These are phyloP conservation scores for Paecilomyces variotii DNA, from an alignment of 2,329 filamentous ascomycete genomes.

Conservation along the genomic window DNA sequence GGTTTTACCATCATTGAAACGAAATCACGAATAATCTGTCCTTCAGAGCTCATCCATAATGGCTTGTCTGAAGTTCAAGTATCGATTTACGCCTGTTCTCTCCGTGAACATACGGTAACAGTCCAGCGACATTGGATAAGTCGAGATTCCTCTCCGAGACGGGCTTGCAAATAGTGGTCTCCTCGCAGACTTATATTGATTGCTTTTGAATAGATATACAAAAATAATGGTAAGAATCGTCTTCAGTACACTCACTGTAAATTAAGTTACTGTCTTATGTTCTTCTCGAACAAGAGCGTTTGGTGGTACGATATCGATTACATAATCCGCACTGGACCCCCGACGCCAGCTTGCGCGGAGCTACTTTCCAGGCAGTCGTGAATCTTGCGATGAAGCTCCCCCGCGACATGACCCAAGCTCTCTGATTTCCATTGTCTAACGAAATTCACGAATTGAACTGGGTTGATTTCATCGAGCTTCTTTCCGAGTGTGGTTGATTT, in stretches of 20 bases:
- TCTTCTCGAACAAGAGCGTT: not conserved
- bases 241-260: not conserved
- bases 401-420: constrained; percentile 7
- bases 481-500: not conserved
- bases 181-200: not conserved
- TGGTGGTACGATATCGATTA: constrained; percentile 5
- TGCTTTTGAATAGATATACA: not conserved
- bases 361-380: constrained; percentile 3
- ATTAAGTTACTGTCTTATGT: not conserved
- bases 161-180: not conserved
- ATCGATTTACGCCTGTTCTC: not conserved
- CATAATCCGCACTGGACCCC: constrained; percentile 8
- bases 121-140: not conserved
- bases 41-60: not conserved
- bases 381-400: constrained; percentile 2
- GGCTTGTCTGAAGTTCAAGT: not conserved
- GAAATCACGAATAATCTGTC: no score
- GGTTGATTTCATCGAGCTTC: not conserved
- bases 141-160: not conserved
- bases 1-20: no score
- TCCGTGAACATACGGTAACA: not conserved
- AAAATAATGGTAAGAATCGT: not conserved
- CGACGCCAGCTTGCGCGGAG: not conserved
- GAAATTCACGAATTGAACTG: constrained; percentile 2
- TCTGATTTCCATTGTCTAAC: constrained; percentile 7